A percentile compares a stretch with the other conserved stretches of the same genome.
These are phyloP conservation scores for Garcia nutans DNA, from an alignment of 345 rosid species.

Conservation along the genomic window DNA sequence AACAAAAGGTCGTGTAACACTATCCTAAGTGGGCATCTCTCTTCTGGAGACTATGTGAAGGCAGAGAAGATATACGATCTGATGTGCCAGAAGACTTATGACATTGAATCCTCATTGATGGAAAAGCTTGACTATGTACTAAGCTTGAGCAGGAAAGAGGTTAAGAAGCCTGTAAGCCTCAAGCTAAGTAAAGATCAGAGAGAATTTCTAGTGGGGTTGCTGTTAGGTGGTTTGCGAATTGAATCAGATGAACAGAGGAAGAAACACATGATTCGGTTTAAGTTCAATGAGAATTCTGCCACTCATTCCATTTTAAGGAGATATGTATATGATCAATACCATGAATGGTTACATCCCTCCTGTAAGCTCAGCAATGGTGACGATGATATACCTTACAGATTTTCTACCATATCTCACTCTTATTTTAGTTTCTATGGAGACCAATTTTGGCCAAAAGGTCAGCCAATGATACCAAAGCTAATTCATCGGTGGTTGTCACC, in stretches of 20 bases:
- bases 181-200: slow-evolving; percentile 81
- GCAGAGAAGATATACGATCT: slow-evolving; percentile 64
- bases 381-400: slow-evolving; percentile 42
- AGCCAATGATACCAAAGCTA: slow-evolving; percentile 66
- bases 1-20: slow-evolving; percentile 60
- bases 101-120: slow-evolving; percentile 49
- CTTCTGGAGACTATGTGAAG: slow-evolving; percentile 50
- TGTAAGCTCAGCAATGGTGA: slow-evolving; percentile 29
- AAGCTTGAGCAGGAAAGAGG: slow-evolving; percentile 51
- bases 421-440: slow-evolving; percentile 70
- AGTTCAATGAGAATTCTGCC: slow-evolving; percentile 51
- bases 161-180: slow-evolving; percentile 53
- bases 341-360: slow-evolving; percentile 75
- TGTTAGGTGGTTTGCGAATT: slow-evolving; percentile 74
- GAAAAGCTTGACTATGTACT: slow-evolving; percentile 62
- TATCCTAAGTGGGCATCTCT: slow-evolving; percentile 56
- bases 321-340: slow-evolving; percentile 59
- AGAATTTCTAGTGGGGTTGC: slow-evolving; percentile 77
- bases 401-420: slow-evolving; percentile 55
- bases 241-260: slow-evolving; percentile 57
- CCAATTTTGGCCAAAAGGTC: slow-evolving; percentile 67
- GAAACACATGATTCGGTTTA: slow-evolving; percentile 57
- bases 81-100: slow-evolving; percentile 68
- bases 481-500: slow-evolving; percentile 89
- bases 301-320: slow-evolving; percentile 53